Evolutionary conservation across 805 yeast genomes (phyloP), one percentile per base, ranked within the genome.

Genomic region (Phaffomyces antillensis): DNA sequence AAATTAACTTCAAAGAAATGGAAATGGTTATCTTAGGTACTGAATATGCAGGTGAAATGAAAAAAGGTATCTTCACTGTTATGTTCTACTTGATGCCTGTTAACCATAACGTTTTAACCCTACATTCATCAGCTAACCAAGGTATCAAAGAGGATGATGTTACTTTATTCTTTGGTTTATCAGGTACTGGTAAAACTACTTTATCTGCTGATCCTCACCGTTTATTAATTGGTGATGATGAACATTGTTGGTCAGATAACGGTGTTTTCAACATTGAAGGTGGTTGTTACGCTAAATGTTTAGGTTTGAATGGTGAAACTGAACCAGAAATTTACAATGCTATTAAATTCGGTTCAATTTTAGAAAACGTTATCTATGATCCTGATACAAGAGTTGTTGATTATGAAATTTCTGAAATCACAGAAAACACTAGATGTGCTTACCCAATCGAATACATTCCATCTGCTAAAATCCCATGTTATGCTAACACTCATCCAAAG

Each of bases 181-280:
- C 96, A 39, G 99, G 99, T 67, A 91, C 99, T 39, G 99, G 99
- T 68, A 91, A 91, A 75, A 91, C 99, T 55, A 91, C 99, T 16
- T 73, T 91, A 58, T 86, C 96, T 57, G 98, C 98, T 44, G 98
- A 91, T 65, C 96, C 96, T 48, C 75, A 87, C 71, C 84, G 99
- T 69, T 71, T 77, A 65, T 79, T 91, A 66, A 91, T 91, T 64
- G 99, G 99, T 67, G 99, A 91, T 67, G 99, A 91, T 66, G 99
- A 91, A 73, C 99, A 91, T 75, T 91, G 98, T 75, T 91, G 99
- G 99, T 86, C 97, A 17, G 95, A 91, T 69, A 75, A 85, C 56
- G 99, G 99, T 72, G 97, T 91, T 48, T 91, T 91, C 83, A 93
- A 93, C 79, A 90, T 91, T 61, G 99, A 91, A 75, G 99, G 99